These are phyloP conservation scores for Xylariaceae sp. DNA, from an alignment of 2,329 filamentous ascomycete species.

Conservation along the genomic window DNA sequence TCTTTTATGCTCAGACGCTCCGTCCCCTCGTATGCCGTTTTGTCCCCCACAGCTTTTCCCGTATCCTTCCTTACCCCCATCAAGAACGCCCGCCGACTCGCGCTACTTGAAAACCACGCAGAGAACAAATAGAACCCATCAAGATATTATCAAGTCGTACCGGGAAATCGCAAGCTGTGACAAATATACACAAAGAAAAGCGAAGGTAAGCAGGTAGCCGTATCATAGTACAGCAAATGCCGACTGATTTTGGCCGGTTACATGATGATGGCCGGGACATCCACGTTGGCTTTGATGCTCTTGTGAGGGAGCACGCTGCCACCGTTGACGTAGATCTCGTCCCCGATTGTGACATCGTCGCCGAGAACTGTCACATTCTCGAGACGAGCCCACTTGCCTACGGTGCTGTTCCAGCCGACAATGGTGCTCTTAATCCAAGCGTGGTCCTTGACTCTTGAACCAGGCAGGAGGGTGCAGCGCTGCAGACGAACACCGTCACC, in stretches of 20 bases:
- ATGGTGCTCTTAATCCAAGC: conserved; percentile 99
- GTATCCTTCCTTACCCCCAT: conserved; percentile 14
- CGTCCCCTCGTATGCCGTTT: conserved; percentile 5
- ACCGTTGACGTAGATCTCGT: conserved; percentile 98
- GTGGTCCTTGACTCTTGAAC: conserved; percentile 95
- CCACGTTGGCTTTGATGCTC: conserved; percentile 97
- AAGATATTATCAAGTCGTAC: conserved; percentile 27
- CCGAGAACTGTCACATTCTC: conserved; percentile 98
- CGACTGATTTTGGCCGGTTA: conserved; percentile 33
- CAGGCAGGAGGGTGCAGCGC: conserved; percentile 81
- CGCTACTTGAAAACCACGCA: conserved; percentile 12
- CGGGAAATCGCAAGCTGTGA: conserved; percentile 10
- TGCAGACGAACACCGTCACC: conserved; percentile 93
- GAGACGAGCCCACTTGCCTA: conserved; percentile 90
- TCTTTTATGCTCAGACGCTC: conserved; percentile 3
- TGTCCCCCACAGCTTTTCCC: conserved; percentile 12
- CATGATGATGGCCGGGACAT: conserved; percentile 68
- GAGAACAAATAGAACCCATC: conserved; percentile 17
- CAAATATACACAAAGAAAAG: conserved; percentile 22
- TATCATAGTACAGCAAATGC: neutral
- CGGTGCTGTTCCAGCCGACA: conserved; percentile 95
- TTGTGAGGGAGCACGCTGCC: conserved; percentile 94
- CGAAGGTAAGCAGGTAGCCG: conserved; percentile 1
- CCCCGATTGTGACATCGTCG: conserved; percentile 94
- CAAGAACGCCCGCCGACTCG: conserved; percentile 13